phyloP scores from a whole-genome alignment of 1,139 yeast genomes.

The Geotrichum restrictum region DNA sequence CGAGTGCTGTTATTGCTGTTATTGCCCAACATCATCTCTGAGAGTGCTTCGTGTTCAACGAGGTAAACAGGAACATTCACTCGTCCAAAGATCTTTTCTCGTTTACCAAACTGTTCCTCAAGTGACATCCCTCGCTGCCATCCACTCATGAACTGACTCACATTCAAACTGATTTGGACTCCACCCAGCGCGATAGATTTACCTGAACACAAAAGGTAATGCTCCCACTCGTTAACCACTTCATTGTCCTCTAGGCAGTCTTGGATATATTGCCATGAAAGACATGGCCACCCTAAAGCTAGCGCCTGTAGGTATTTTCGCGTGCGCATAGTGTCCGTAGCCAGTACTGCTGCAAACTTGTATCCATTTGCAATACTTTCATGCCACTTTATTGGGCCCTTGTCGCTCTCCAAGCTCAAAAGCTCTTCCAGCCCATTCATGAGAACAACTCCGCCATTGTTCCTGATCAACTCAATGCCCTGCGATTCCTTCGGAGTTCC shows the following conservation, averaged over 20 bases:
- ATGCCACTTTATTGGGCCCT: neutral
- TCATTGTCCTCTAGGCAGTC: conserved; percentile 46
- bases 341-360: conserved; percentile 62
- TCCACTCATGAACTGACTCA: conserved; percentile 25
- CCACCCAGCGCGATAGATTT: conserved; percentile 42
- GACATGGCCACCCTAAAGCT: conserved; percentile 87
- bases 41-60: conserved; percentile 19
- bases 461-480: conserved; percentile 41
- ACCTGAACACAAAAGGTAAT: conserved; percentile 72
- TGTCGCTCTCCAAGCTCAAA: neutral
- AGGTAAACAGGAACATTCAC: conserved; percentile 28
- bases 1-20: neutral
- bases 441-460: conserved; percentile 53
- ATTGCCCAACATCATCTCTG: conserved; percentile 15
- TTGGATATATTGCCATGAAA: conserved; percentile 58
- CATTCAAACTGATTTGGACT: conserved; percentile 27
- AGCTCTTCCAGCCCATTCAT: conserved; percentile 47
- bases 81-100: conserved; percentile 26
- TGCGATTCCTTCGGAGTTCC: conserved; percentile 38
- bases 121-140: conserved; percentile 28
- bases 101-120: conserved; percentile 28
- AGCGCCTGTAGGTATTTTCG: conserved; percentile 77
- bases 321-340: conserved; percentile 58
- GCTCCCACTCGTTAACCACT: conserved; percentile 43
- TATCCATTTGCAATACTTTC: conserved; percentile 20